Conservation (phyloP, 2,329 filamentous ascomycete species). For the Dactylellina sp. region DNA sequence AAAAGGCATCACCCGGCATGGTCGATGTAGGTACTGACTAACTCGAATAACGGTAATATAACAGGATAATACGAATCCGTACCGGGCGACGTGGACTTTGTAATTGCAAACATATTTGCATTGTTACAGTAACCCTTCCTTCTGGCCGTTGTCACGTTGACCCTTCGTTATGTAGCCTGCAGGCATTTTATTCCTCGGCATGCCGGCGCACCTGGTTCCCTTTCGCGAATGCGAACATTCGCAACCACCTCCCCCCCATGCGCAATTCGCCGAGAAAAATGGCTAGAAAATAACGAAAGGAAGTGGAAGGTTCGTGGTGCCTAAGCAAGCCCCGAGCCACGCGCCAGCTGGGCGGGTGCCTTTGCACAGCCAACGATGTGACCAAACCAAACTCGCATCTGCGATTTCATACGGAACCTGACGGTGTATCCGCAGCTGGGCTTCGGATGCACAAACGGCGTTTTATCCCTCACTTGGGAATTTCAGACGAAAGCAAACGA, state of each 20-base stretch:
- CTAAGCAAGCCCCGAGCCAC: slow-evolving; percentile 36
- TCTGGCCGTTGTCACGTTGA: slow-evolving; percentile 43
- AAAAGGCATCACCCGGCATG: background rate
- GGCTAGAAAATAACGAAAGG: no score
- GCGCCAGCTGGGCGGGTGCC: slow-evolving; percentile 15
- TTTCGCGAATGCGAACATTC: slow-evolving; percentile 37
- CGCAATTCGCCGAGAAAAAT: background rate
- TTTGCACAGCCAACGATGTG: slow-evolving; percentile 32
- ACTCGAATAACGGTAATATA: slow-evolving; percentile 15
- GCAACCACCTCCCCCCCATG: slow-evolving; percentile 22
- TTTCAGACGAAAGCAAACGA: slow-evolving; percentile 21
- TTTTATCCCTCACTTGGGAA: slow-evolving; percentile 49
- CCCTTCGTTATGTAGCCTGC: slow-evolving; percentile 29
- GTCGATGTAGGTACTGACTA: no score
- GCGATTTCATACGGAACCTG: slow-evolving; percentile 36
- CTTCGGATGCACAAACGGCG: slow-evolving; percentile 43
- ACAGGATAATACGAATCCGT: slow-evolving; percentile 36
- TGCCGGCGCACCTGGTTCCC: slow-evolving; percentile 9
- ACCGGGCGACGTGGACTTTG: background rate
- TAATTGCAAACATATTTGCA: slow-evolving; percentile 35
- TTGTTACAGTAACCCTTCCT: slow-evolving; percentile 6
- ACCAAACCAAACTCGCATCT: slow-evolving; percentile 8
- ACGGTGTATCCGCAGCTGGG: slow-evolving; percentile 52
- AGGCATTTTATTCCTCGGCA: slow-evolving; percentile 20
- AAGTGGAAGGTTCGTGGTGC: slow-evolving; percentile 33